phyloP scores from a whole-genome alignment of 139 green algal species.

The Chlorella vulgaris region DNA sequence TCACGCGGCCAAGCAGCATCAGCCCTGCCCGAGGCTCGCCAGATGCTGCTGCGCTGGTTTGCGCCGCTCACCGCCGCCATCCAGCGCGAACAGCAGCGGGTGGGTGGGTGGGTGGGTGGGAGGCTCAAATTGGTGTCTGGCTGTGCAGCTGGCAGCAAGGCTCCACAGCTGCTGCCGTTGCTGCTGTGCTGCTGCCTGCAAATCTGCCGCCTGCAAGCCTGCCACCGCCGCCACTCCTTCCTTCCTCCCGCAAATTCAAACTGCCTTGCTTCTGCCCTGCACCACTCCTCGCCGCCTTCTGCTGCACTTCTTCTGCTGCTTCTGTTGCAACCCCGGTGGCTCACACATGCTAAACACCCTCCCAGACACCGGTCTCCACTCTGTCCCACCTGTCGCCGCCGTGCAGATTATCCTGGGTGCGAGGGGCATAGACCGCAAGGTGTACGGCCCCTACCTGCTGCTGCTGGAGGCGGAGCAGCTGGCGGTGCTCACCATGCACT shows the following conservation, averaged over 20 bases:
- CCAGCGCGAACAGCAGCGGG: constrained; percentile 51
- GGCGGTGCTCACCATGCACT: constrained; percentile 67
- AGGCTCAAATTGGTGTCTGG: background rate
- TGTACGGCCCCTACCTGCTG: constrained; percentile 70
- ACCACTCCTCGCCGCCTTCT: too few relatives aligned
- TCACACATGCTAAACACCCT: too few relatives aligned
- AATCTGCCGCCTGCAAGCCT: too few relatives aligned
- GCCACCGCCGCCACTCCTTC: too few relatives aligned
- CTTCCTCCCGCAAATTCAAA: too few relatives aligned
- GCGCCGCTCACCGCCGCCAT: constrained; percentile 49
- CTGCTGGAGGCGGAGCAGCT: constrained; percentile 60
- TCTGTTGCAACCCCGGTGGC: too few relatives aligned
- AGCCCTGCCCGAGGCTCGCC: constrained; percentile 21
- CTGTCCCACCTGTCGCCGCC: background rate
- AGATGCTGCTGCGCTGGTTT: constrained; percentile 57
- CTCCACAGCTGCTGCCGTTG: background rate
- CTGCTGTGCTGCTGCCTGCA: background rate
- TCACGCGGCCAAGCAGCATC: constrained; percentile 28
- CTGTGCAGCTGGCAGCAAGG: background rate
- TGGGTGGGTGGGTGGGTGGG: background rate
- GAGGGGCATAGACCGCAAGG: constrained; percentile 37
- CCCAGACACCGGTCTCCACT: background rate
- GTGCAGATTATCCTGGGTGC: constrained; percentile 36
- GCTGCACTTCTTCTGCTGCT: too few relatives aligned
- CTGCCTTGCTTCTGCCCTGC: too few relatives aligned